Percentiles rank a stretch among this genome's conserved stretches.
Conservation (phyloP, 2,329 filamentous ascomycete genomes). For the Xylaria sp. region DNA sequence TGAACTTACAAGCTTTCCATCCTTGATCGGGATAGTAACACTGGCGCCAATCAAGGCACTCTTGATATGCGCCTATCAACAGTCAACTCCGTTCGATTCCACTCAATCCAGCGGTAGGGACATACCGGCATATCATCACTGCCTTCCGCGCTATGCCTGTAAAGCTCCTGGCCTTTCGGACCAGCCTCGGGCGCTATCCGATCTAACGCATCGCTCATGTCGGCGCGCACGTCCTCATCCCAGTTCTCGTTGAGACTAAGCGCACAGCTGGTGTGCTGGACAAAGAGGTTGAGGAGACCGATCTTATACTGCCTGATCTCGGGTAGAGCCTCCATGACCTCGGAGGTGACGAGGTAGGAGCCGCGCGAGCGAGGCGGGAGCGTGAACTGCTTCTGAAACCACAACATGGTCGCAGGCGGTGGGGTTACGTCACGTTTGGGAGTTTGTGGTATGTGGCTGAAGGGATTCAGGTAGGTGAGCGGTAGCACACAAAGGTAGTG, state of each 20-base stretch:
- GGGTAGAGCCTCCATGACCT: slow-evolving; percentile 72
- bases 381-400: slow-evolving; percentile 84
- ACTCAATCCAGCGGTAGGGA: slow-evolving; percentile 25
- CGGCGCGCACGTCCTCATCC: slow-evolving; percentile 80
- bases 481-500: slow-evolving; percentile 58
- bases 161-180: slow-evolving; percentile 72
- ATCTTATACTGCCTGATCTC: slow-evolving; percentile 85
- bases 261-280: slow-evolving; percentile 94
- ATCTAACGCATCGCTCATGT: slow-evolving; percentile 95
- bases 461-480: slow-evolving; percentile 45
- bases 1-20: slow-evolving; percentile 72
- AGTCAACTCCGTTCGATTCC: slow-evolving; percentile 62
- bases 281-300: slow-evolving; percentile 84
- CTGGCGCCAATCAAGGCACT: slow-evolving; percentile 86
- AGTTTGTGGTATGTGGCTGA: slow-evolving; percentile 18
- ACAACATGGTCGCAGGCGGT: slow-evolving; percentile 64
- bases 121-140: slow-evolving; percentile 89
- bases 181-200: slow-evolving; percentile 82
- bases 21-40: slow-evolving; percentile 86
- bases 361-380: slow-evolving; percentile 79
- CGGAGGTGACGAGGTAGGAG: slow-evolving; percentile 86
- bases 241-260: slow-evolving; percentile 93
- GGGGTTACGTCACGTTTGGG: slow-evolving; percentile 20
- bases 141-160: slow-evolving; percentile 87
- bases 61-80: slow-evolving; percentile 82